These are phyloP conservation scores for Fusarium sp. DNA, from an alignment of 2,329 filamentous ascomycete species.

Conservation along the genomic window DNA sequence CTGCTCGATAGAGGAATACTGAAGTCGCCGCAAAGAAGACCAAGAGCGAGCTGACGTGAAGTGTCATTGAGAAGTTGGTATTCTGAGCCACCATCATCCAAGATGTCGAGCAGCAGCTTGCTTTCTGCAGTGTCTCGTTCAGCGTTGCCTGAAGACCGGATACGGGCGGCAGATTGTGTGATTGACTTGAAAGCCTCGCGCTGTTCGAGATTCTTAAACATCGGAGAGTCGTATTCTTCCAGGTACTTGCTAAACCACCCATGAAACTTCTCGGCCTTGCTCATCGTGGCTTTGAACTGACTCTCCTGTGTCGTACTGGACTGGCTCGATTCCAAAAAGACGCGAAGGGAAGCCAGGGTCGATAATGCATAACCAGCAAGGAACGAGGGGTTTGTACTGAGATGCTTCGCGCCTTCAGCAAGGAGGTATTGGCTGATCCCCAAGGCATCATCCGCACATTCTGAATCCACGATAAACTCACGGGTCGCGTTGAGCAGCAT, in stretches of 20 bases:
- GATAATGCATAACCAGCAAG: constrained; percentile 84
- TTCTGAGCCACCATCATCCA: constrained; percentile 76
- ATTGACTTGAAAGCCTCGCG: constrained; percentile 74
- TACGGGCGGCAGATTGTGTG: constrained; percentile 74
- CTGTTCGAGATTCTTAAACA: constrained; percentile 61
- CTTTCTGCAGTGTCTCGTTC: constrained; percentile 80
- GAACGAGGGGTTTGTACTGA: constrained; percentile 77
- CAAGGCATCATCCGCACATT: constrained; percentile 91
- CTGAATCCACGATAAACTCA: constrained; percentile 81
- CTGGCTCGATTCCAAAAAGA: constrained; percentile 80
- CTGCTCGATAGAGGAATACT: constrained; percentile 57
- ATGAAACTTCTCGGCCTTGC: constrained; percentile 80
- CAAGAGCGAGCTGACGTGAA: constrained; percentile 77
- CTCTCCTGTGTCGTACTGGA: constrained; percentile 87
- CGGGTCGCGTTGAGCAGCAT: constrained; percentile 88
- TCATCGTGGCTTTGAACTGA: constrained; percentile 82
- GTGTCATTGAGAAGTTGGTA: constrained; percentile 76
- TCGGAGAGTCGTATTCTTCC: constrained; percentile 67
- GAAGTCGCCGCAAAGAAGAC: constrained; percentile 82
- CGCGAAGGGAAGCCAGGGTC: constrained; percentile 80
- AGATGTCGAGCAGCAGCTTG: constrained; percentile 80
- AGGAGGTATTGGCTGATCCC: constrained; percentile 90
- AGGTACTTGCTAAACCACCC: constrained; percentile 82
- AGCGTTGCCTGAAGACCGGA: constrained; percentile 77
- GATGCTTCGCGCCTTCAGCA: constrained; percentile 71